These are phyloP conservation scores for Mortierella sp. DNA, from an alignment of 371 early-diverging fungal genomes.

Conservation along the genomic window DNA sequence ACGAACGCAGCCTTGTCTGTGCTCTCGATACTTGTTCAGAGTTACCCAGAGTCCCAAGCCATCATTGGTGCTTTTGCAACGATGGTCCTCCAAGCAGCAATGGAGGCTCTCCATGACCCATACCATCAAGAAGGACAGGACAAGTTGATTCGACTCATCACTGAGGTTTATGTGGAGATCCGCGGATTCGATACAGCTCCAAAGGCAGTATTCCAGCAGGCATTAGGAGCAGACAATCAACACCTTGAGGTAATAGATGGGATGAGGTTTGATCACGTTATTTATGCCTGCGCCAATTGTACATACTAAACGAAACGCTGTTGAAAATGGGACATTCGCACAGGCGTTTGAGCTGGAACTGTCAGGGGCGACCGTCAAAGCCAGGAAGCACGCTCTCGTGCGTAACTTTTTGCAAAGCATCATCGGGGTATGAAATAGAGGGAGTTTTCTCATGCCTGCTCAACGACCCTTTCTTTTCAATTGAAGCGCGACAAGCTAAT, in stretches of 20 bases:
- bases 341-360: conserved; percentile 47
- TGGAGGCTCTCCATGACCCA: conserved; percentile 62
- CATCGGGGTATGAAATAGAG: conserved; percentile 53
- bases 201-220: conserved; percentile 45
- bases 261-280: too few relatives aligned
- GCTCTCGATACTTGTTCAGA: conserved; percentile 33
- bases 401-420: conserved; percentile 56
- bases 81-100: conserved; percentile 45
- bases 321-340: too few relatives aligned
- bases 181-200: conserved; percentile 52
- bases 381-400: conserved; percentile 56
- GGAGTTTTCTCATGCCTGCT: not conserved
- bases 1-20: conserved; percentile 39
- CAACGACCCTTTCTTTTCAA: too few relatives aligned
- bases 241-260: conserved; percentile 38
- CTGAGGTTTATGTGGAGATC: conserved; percentile 58
- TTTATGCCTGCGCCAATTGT: too few relatives aligned
- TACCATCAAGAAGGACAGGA: conserved; percentile 64
- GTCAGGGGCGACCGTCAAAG: conserved; percentile 17
- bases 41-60: conserved; percentile 35
- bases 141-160: conserved; percentile 56
- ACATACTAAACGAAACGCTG: too few relatives aligned
- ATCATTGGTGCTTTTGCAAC: conserved; percentile 39
- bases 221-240: conserved; percentile 49
- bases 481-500: too few relatives aligned